Base-by-base conservation (phyloP, 495 filamentous ascomycete species). In the Cladorrhinum samala region DNA sequence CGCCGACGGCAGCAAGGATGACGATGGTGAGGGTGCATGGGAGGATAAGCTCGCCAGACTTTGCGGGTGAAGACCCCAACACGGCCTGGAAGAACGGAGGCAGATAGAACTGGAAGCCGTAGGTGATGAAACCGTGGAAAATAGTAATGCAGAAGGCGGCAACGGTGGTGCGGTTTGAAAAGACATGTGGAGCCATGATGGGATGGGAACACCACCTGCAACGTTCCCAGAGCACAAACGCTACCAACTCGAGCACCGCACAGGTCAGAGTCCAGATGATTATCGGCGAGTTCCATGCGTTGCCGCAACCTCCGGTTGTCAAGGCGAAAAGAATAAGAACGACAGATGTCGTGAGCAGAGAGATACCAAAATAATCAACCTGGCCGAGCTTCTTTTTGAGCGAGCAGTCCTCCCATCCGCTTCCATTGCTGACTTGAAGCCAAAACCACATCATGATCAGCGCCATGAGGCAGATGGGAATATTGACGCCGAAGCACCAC, bases 41-140 rank as follows among this genome's bases (percentile, higher is more conserved):
- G 2, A 80, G 60, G 33, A 76, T 61, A n/a, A 67, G 36, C 3
- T 78, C 56, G 1, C 76, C 77, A 0, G 76, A 70, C 24, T 66
- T 51, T n/a, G 57, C 57, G 3, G 74, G 62, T 2, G 63, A 61
- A 5, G 57, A 55, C 0, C 57, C 56, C 1, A 70, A 60, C 6
- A 77, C 63, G 2, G 63, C 62, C 40, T 77, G 74, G 64, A 79
- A 79, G 58, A 76, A 80, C 2, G 79, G 62, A 0, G 75, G 72
- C 0, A 77, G 58, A 59, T 79, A 80, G 57, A 71, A 77, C 27
- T 65, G 62, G 23, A 64, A 65, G 62, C 68, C 76, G 38, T 66
- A 62, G 3, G 62, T 65, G 33, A 65, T 33, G 36, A 65, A 65
- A 36, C 62, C 62, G 47, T 65, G 62, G 41, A 65, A 25, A n/a